Conservation (phyloP, 495 filamentous ascomycete genomes). For the Mycothermus thermophilus region DNA sequence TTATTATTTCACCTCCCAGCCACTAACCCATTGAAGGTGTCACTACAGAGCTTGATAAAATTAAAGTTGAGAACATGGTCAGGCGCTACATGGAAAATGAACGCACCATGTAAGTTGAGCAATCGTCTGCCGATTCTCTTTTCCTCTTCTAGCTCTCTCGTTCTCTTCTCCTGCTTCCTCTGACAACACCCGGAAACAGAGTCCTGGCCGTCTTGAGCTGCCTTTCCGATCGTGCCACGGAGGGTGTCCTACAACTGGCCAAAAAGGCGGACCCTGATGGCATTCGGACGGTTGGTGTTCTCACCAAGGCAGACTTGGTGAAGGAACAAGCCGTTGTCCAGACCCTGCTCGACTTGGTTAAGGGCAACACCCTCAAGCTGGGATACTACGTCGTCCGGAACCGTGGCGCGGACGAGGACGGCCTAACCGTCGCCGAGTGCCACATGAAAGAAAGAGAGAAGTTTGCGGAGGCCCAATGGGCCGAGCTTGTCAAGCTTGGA, state of each 20-base stretch:
- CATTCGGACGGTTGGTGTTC: constrained; percentile 39
- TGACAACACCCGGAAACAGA: too few relatives aligned
- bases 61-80: constrained; percentile 8
- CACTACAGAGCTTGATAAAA: constrained; percentile 9
- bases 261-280: constrained; percentile 33
- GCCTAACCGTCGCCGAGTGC: constrained; percentile 12
- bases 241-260: constrained; percentile 43
- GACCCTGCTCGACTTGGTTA: constrained; percentile 30
- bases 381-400: constrained; percentile 49
- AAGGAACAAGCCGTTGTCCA: constrained; percentile 31
- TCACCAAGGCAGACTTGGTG: constrained; percentile 46
- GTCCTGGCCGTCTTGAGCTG: constrained; percentile 42
- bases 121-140: too few relatives aligned
- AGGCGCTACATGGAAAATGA: constrained; percentile 8
- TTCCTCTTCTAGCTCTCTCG: too few relatives aligned
- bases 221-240: constrained; percentile 46
- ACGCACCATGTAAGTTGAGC: constrained; percentile 10
- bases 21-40: not conserved
- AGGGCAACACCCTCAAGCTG: constrained; percentile 29
- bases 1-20: not conserved
- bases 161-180: too few relatives aligned
- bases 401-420: constrained; percentile 26
- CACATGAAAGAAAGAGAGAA: constrained; percentile 22
- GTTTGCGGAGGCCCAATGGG: constrained; percentile 32
- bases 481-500: constrained; percentile 23